Base-by-base conservation (phyloP, 2,329 filamentous ascomycete species). In the Nakataea oryzae region DNA sequence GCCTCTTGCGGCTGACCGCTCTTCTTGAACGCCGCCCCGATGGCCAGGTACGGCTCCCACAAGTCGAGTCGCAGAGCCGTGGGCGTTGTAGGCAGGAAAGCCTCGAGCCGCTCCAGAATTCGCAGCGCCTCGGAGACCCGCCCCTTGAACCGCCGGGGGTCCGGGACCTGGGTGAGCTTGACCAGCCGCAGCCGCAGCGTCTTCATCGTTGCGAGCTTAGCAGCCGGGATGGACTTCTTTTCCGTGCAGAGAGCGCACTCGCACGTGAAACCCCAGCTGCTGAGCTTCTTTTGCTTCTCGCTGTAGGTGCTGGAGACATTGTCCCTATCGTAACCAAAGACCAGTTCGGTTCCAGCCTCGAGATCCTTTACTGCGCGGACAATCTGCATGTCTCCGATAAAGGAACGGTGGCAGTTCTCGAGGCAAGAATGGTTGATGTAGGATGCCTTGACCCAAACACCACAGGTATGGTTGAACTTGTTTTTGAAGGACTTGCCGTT, bases 361-460 rank as follows among this genome's bases (percentile, higher is more conserved):
- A 85, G 68, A 56, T 81, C 74, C 12, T 66, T 66, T 0, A 74
- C 69, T 0, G 82, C 81, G 9, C 79, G 78, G 27, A 84, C 60
- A 9, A 84, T 73, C 64, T 76, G 73, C 72, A 85, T 75, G 65
- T 86, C 81, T 3, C 82, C 81, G 50, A 85, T 80, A 66, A 83
- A 84, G 1, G 75, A 69, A 21, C 78, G 78, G 0, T 63, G 64
- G 24, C 75, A 76, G 65, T 83, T 85, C 12, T 68, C 68, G 5
- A 74, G 24, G 67, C 83, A 86, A 13, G 74, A 75, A 64, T 85
- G 82, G 63, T 86, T 85, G 65, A 83, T 76, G 62, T 74, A 72
- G 0, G 81, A 80, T 3, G 79, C 78, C 1, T 72, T 63, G 2
- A 71, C 62, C 80, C 81, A 86, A 14, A 84, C 62, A 0, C 81